These are phyloP conservation scores for Olyra latifolia DNA, from an alignment of 176 grass and related monocot species.

Conservation along the genomic window DNA sequence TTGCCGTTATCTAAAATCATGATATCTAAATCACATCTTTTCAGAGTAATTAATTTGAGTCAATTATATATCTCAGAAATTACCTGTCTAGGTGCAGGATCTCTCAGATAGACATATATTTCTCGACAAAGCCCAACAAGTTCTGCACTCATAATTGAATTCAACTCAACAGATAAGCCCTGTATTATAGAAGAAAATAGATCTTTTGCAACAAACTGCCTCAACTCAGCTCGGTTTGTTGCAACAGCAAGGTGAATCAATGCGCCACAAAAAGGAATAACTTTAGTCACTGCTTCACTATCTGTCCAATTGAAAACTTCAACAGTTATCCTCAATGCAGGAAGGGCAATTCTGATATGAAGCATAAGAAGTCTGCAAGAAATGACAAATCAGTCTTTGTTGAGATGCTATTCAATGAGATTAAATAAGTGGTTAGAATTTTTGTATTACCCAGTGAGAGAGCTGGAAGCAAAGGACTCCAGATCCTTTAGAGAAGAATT, in stretches of 20 bases:
- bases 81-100: conserved; percentile 87
- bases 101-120: conserved; percentile 91
- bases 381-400: conserved; percentile 24
- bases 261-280: conserved; percentile 71
- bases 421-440: conserved; percentile 6
- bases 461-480: conserved; percentile 70
- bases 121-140: conserved; percentile 97
- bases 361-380: conserved; percentile 72
- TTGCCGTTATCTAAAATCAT: conserved; percentile 12
- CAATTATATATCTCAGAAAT: not conserved
- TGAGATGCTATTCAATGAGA: conserved; percentile 25
- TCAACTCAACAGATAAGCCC: conserved; percentile 75
- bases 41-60: not conserved
- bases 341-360: conserved; percentile 55
- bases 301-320: conserved; percentile 89
- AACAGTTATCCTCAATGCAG: conserved; percentile 66
- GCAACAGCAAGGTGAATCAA: conserved; percentile 80
- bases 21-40: conserved; percentile 5
- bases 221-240: conserved; percentile 67
- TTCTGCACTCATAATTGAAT: conserved; percentile 77
- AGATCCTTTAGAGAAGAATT: conserved; percentile 66
- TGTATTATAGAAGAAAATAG: conserved; percentile 87
- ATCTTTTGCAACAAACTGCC: conserved; percentile 94
- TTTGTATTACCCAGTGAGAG: conserved; percentile 70
- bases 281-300: conserved; percentile 84